phyloP scores from a whole-genome alignment of 441 rosid genomes.

The Geranium incanum region DNA sequence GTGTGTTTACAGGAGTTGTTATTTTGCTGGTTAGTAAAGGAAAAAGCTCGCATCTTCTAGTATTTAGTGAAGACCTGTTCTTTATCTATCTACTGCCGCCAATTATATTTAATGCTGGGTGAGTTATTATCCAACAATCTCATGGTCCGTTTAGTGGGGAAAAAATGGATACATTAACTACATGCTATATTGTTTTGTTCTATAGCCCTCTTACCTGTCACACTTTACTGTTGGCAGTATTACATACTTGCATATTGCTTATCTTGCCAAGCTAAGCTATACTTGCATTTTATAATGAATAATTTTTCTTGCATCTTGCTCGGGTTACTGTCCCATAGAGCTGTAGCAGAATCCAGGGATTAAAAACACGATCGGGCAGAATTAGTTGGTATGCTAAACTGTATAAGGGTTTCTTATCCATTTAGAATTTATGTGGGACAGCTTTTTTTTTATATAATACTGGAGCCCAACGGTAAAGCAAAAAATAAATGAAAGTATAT shows the following conservation, averaged over 20 bases:
- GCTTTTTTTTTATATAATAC: too few relatives aligned
- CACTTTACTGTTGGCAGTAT: neutral
- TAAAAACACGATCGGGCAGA: too few relatives aligned
- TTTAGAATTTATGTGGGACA: neutral
- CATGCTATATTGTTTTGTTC: neutral
- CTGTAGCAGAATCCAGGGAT: too few relatives aligned
- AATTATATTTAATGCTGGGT: conserved; percentile 33
- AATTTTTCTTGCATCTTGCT: too few relatives aligned
- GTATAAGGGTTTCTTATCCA: neutral
- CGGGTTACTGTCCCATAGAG: too few relatives aligned
- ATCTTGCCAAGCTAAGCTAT: neutral
- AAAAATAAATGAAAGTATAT: too few relatives aligned
- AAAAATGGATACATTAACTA: neutral
- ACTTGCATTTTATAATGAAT: too few relatives aligned
- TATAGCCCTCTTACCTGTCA: neutral
- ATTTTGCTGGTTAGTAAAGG: conserved; percentile 25
- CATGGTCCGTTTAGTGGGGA: neutral
- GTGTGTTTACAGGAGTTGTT: conserved; percentile 26
- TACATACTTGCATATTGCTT: neutral
- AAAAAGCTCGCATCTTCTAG: conserved; percentile 21
- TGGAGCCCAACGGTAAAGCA: too few relatives aligned
- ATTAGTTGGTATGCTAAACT: too few relatives aligned
- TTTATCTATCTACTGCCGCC: conserved; percentile 34
- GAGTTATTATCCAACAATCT: conserved; percentile 9
- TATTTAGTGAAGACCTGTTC: conserved; percentile 19